Evolutionary conservation across 2,329 filamentous ascomycete genomes (phyloP).

Genomic region (Sporothrix phasma): DNA sequence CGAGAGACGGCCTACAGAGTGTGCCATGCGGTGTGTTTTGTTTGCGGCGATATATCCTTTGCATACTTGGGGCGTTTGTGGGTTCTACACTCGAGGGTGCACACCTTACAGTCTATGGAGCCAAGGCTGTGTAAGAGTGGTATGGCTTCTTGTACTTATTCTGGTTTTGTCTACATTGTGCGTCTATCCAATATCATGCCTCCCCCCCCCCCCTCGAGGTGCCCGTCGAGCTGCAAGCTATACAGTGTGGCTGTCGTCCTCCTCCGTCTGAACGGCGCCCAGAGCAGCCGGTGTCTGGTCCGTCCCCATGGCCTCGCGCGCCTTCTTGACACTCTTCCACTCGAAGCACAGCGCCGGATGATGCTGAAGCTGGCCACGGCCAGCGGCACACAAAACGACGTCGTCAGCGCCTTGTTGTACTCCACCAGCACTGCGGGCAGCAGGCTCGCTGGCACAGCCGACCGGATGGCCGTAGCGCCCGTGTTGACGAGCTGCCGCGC

Average conservation of each 20-base stretch:
- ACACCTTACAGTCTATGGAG: background rate
- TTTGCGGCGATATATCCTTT: constrained; percentile 7
- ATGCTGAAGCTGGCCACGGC: constrained; percentile 42
- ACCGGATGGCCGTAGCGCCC: constrained; percentile 6
- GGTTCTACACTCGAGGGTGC: background rate
- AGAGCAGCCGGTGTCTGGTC: background rate
- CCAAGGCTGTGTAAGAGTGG: background rate
- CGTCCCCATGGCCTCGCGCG: background rate
- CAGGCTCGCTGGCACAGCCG: background rate
- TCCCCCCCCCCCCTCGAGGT: background rate
- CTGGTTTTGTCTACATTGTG: background rate
- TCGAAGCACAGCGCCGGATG: constrained; percentile 46
- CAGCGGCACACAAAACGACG: constrained; percentile 48
- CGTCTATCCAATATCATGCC: background rate
- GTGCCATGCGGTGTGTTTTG: background rate
- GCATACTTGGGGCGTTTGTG: constrained; percentile 5
- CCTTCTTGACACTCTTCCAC: constrained; percentile 39
- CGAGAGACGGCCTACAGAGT: background rate
- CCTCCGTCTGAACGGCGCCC: background rate
- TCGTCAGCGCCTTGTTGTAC: constrained; percentile 50
- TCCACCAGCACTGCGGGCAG: constrained; percentile 24
- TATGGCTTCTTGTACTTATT: background rate
- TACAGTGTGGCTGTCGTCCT: background rate
- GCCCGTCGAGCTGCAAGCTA: background rate
- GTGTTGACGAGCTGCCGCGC: background rate